Percentiles rank a stretch among this genome's conserved stretches.
These are phyloP conservation scores for Diutina neorugosa DNA, from an alignment of 1,139 yeast genomes.

Conservation along the genomic window DNA sequence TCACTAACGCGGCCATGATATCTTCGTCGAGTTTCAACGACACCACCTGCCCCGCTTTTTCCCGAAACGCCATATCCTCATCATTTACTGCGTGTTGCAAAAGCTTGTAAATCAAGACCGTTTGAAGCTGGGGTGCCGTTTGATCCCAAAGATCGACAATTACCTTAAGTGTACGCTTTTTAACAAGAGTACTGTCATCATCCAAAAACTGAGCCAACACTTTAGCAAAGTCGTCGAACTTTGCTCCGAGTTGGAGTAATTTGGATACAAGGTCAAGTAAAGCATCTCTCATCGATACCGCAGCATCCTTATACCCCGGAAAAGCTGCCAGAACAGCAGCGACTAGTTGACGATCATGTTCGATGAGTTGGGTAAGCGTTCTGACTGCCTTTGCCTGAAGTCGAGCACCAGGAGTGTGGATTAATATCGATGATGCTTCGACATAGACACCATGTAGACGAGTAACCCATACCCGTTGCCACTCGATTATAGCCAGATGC, in stretches of 20 bases:
- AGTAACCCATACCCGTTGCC: not conserved
- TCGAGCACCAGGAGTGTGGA: not conserved
- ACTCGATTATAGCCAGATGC: not conserved
- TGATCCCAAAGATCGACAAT: not conserved
- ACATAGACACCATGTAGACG: not conserved
- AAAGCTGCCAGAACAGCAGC: not conserved
- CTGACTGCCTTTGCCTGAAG: not conserved
- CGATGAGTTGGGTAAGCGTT: not conserved
- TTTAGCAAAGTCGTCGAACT: not conserved
- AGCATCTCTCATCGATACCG: not conserved
- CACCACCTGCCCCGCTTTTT: not conserved
- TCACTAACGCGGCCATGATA: not conserved
- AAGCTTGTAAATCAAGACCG: not conserved
- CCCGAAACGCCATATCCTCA: not conserved
- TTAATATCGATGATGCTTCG: not conserved
- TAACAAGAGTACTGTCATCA: not conserved
- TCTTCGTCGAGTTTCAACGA: not conserved
- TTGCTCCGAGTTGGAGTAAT: not conserved
- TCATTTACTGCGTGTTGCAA: not conserved
- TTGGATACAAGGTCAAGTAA: not conserved
- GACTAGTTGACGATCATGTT: not conserved
- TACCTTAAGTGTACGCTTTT: slow-evolving; percentile 1
- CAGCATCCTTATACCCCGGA: not conserved
- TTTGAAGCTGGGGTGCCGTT: not conserved
- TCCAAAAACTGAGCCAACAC: not conserved